Percentiles rank a stretch among this genome's conserved stretches.
Conservation (phyloP, 2,329 filamentous ascomycete genomes). For the Verticillium dahliae region DNA sequence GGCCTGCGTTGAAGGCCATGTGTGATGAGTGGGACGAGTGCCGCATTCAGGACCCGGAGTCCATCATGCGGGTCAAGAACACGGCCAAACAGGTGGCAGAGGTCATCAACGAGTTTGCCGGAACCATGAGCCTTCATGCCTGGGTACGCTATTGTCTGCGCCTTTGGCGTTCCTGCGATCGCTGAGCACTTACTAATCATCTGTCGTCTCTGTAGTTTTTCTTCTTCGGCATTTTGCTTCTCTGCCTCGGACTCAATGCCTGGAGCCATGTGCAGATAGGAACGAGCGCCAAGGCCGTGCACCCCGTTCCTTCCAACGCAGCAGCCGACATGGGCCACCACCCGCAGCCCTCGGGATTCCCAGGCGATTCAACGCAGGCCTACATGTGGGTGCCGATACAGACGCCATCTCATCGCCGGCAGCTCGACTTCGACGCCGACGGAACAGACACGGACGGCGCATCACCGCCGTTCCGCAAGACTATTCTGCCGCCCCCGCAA, state of each 20-base stretch:
- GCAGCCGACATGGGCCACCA: slow-evolving; percentile 10
- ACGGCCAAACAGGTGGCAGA: slow-evolving; percentile 83
- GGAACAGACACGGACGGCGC: slow-evolving; percentile 43
- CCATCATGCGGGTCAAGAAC: slow-evolving; percentile 72
- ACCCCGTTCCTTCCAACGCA: slow-evolving; percentile 17
- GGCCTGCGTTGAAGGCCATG: slow-evolving; percentile 65
- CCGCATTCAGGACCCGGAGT: slow-evolving; percentile 76
- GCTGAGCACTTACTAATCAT: slow-evolving; percentile 7
- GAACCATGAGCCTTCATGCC: slow-evolving; percentile 79
- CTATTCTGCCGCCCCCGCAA: slow-evolving; percentile 34
- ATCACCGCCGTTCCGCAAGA: slow-evolving; percentile 35
- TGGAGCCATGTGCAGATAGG: slow-evolving; percentile 11
- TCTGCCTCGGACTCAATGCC: slow-evolving; percentile 44
- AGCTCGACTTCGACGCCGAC: slow-evolving; percentile 31
- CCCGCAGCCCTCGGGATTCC: slow-evolving; percentile 15
- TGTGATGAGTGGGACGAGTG: slow-evolving; percentile 82
- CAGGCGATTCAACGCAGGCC: slow-evolving; percentile 27
- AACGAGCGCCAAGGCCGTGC: slow-evolving; percentile 15
- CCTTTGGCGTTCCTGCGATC: background rate
- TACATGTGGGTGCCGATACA: slow-evolving; percentile 46
- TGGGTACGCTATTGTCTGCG: slow-evolving; percentile 34
- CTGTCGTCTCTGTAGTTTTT: slow-evolving; percentile 33
- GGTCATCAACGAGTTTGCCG: slow-evolving; percentile 90
- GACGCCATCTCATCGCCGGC: slow-evolving; percentile 38
- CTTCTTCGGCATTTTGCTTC: slow-evolving; percentile 40